Evolutionary conservation across 192 early-diverging fungal genomes (phyloP).

Genomic region (Mortierella hygrophila): DNA sequence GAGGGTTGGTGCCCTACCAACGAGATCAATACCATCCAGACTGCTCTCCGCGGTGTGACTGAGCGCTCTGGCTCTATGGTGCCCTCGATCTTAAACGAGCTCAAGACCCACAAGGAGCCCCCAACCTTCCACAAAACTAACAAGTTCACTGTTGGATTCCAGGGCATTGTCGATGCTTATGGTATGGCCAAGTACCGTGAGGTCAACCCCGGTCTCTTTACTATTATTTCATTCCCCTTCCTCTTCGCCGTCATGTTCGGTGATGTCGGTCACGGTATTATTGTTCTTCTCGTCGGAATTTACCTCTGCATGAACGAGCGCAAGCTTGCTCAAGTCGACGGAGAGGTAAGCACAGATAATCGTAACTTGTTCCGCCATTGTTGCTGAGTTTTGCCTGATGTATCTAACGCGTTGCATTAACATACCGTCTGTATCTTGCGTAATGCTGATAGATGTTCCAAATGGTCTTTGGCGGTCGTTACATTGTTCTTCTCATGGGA

Average conservation of each 20-base stretch:
- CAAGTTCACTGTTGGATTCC: slow-evolving; percentile 97
- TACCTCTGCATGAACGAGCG: slow-evolving; percentile 88
- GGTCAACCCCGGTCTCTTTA: slow-evolving; percentile 98
- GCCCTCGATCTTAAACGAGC: slow-evolving; percentile 88
- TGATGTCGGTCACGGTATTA: slow-evolving; percentile 95
- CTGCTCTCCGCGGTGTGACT: slow-evolving; percentile 82
- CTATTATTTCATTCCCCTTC: slow-evolving; percentile 98
- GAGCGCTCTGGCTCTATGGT: slow-evolving; percentile 86
- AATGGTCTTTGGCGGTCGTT: slow-evolving; percentile 96
- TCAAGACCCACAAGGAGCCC: slow-evolving; percentile 88
- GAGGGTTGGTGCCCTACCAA: slow-evolving; percentile 98
- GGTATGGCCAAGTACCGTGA: slow-evolving; percentile 96
- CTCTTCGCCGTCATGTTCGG: slow-evolving; percentile 99
- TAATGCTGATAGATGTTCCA: slow-evolving; percentile 72
- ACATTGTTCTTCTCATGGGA: slow-evolving; percentile 98
- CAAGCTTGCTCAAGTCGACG: slow-evolving; percentile 79
- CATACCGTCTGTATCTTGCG: neutral
- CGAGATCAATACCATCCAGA: slow-evolving; percentile 85
- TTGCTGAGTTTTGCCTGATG: neutral
- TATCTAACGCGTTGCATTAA: neutral
- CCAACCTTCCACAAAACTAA: slow-evolving; percentile 97
- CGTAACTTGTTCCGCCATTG: neutral
- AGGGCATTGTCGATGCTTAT: slow-evolving; percentile 97
- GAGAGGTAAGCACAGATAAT: slow-evolving; percentile 70
- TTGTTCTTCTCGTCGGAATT: slow-evolving; percentile 82